Evolutionary conservation across 2,329 filamentous ascomycete species (phyloP), one percentile per base, ranked within the genome.

Genomic region (Diaporthe batatas): DNA sequence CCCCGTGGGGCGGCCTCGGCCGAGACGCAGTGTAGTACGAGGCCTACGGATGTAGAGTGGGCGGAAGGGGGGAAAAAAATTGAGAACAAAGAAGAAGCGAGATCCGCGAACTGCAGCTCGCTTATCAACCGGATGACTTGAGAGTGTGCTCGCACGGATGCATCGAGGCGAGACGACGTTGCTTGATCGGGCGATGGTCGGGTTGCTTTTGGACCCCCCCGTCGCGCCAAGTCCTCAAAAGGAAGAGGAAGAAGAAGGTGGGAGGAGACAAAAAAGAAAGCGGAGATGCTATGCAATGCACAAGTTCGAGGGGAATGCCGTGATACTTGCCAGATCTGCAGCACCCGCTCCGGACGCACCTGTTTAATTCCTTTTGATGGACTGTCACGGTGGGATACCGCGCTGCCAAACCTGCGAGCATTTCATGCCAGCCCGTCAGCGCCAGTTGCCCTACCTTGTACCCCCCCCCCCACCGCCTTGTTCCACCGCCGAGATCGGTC

Each of bases 281-380:
- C 6, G n/a, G 39, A 34, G 23, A 58, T n/a, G 25, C n/a, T 16
- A 32, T 18, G 62, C n/a, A 29, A 29, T 4, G 58, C 58, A 62
- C 29, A 47, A 49, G 29, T 23, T 3, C 36, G n/a, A 14, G 12
- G 21, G 34, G 8, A 53, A 49, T 67, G 62, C 39, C n/a, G 62
- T 67, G 47, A 29, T 32, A 67, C 62, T 67, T 53, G 62, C 47
- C 62, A 67, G 62, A 67, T 67, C 62, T 53, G 62, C 62, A 67
- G 62, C 47, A 18, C 62, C 62, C n/a, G 62, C 44, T 39, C 11
- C 32, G 29, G 62, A 44, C 34, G 62, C 47, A 25, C 16, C n/a
- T 16, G 39, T 11, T 23, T 49, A 4, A n/a, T 49, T 49, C 8
- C n/a, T 49, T 49, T 49, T 34, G 23, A 67, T 53, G 32, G 62